These are phyloP conservation scores for Abelmoschus esculentus DNA, from an alignment of 345 rosid genomes.

Conservation along the genomic window DNA sequence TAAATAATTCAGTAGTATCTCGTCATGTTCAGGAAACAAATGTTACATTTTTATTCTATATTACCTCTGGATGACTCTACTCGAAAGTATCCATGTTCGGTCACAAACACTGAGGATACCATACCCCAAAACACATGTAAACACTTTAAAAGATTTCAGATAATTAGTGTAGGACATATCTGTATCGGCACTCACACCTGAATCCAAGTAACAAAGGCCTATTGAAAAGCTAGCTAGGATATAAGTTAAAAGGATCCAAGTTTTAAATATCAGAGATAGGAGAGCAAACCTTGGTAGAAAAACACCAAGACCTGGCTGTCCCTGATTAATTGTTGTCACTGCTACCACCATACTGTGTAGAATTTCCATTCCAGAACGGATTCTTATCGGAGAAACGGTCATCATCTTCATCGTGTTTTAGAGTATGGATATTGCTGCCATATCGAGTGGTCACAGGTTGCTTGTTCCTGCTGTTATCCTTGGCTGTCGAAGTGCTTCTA, in stretches of 20 bases:
- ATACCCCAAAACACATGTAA: not conserved
- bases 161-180: not conserved
- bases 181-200: not conserved
- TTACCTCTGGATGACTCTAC: not conserved
- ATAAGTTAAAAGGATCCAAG: not conserved
- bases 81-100: too few relatives aligned
- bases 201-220: not conserved
- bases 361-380: not conserved
- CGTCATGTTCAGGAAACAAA: not conserved
- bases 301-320: not conserved
- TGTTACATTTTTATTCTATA: not conserved
- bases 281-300: not conserved
- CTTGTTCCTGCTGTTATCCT: not conserved
- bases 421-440: not conserved
- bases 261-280: too few relatives aligned
- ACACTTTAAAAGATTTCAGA: not conserved
- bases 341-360: constrained; percentile 4
- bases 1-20: too few relatives aligned
- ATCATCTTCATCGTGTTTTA: not conserved
- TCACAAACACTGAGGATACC: too few relatives aligned
- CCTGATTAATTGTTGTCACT: not conserved
- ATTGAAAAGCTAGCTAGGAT: not conserved
- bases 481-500: not conserved
- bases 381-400: not conserved
- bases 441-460: not conserved